A percentile compares a stretch with the other conserved stretches of the same genome.
Evolutionary conservation across 805 yeast genomes (phyloP).

Genomic region (Nakazawaea peltata): DNA sequence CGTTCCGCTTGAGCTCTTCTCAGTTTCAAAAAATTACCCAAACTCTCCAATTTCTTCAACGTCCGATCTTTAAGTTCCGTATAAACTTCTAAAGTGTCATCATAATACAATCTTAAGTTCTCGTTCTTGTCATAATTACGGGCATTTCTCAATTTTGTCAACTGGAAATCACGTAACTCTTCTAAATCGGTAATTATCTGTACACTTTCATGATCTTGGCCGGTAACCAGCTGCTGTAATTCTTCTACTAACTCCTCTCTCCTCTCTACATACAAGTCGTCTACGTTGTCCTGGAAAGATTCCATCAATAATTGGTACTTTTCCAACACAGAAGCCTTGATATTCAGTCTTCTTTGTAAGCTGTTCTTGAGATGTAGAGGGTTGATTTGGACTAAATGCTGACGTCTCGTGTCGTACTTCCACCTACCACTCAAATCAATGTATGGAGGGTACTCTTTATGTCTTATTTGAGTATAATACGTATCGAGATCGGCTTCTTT

Average conservation of each 20-base stretch:
- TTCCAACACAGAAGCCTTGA: background rate
- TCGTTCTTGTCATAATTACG: constrained; percentile 4
- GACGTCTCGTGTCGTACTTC: background rate
- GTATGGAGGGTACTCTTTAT: background rate
- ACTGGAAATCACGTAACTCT: constrained; percentile 6
- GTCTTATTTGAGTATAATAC: constrained; percentile 1
- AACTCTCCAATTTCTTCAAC: constrained; percentile 1
- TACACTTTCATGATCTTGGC: background rate
- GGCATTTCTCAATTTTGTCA: background rate
- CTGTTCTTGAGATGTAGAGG: no score
- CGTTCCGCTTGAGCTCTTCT: background rate
- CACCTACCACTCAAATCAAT: background rate
- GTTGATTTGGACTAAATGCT: background rate
- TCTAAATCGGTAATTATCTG: background rate
- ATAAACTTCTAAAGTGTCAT: constrained; percentile 2
- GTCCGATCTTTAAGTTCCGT: background rate
- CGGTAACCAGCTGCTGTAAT: background rate
- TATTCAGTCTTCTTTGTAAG: background rate
- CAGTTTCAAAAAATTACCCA: constrained; percentile 1
- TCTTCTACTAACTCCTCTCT: background rate
- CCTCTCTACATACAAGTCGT: background rate
- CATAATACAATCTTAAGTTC: constrained; percentile 4
- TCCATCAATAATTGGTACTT: background rate
- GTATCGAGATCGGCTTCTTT: constrained; percentile 4
- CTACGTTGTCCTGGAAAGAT: background rate